A percentile compares a stretch with the other conserved stretches of the same genome.
Evolutionary conservation across 805 yeast species (phyloP).

Genomic region (Starmerella floris): DNA sequence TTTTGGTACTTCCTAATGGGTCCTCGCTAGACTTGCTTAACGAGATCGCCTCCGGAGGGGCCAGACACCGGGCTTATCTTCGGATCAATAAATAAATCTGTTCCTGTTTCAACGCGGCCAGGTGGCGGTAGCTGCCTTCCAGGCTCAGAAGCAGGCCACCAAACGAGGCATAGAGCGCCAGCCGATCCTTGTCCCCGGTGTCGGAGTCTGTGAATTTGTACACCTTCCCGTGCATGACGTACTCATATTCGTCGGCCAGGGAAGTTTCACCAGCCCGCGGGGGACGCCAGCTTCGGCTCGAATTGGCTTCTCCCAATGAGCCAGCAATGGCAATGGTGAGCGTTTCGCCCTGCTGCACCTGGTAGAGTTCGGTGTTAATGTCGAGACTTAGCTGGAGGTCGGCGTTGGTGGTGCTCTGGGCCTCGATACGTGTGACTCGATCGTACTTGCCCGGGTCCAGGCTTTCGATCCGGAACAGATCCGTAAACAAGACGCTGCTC

Average conservation of each 20-base stretch:
- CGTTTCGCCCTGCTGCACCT: constrained; percentile 61
- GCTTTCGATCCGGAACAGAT: constrained; percentile 72
- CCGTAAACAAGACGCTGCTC: constrained; percentile 64
- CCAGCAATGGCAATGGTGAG: constrained; percentile 79
- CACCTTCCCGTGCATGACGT: constrained; percentile 95
- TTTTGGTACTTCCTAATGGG: no score
- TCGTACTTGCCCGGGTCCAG: constrained; percentile 84
- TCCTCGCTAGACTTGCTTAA: no score
- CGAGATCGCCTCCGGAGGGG: no score
- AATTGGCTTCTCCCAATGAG: constrained; percentile 39
- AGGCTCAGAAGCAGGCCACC: constrained; percentile 89
- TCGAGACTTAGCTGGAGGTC: constrained; percentile 78
- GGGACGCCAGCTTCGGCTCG: constrained; percentile 64
- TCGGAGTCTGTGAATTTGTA: constrained; percentile 84
- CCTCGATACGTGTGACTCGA: constrained; percentile 79
- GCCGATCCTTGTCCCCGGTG: constrained; percentile 35
- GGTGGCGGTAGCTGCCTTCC: constrained; percentile 86
- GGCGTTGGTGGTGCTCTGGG: constrained; percentile 66
- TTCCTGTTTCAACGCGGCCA: constrained; percentile 84
- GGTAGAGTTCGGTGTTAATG: constrained; percentile 82
- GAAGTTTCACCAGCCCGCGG: constrained; percentile 74
- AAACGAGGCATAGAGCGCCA: constrained; percentile 81
- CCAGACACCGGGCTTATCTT: constrained; percentile 39
- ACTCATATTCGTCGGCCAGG: constrained; percentile 92
- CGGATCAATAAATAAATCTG: constrained; percentile 83